phyloP scores from a whole-genome alignment of 495 filamentous ascomycete genomes.

The Penicillium cinerascens region DNA sequence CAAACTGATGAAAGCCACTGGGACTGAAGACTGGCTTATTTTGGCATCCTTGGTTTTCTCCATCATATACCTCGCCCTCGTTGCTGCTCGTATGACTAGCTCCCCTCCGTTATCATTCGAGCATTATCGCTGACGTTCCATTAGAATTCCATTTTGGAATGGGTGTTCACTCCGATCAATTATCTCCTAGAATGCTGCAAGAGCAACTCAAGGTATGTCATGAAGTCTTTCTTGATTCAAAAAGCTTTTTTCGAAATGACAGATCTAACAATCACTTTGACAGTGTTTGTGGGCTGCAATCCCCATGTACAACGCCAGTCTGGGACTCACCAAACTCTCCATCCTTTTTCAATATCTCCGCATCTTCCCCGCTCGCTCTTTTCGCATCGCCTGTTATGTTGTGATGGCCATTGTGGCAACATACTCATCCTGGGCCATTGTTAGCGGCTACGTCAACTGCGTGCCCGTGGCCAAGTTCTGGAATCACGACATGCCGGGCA shows the following conservation, averaged over 20 bases:
- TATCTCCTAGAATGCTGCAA: constrained; percentile 18
- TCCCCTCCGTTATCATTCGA: background rate
- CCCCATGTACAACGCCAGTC: constrained; percentile 41
- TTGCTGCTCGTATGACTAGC: constrained; percentile 31
- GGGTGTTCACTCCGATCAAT: constrained; percentile 21
- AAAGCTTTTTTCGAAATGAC: background rate
- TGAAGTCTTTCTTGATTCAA: background rate
- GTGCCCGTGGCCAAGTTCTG: constrained; percentile 51
- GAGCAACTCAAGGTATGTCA: constrained; percentile 32
- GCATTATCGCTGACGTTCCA: background rate
- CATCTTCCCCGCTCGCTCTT: constrained; percentile 38
- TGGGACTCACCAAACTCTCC: constrained; percentile 43
- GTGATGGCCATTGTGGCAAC: constrained; percentile 34
- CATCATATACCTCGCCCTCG: constrained; percentile 32
- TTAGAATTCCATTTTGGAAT: constrained; percentile 34
- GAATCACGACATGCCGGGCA: constrained; percentile 45
- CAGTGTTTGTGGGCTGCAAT: constrained; percentile 40
- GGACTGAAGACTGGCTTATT: constrained; percentile 39
- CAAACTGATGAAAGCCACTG: constrained; percentile 34
- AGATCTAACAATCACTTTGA: background rate
- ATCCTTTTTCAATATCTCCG: constrained; percentile 49
- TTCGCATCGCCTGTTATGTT: constrained; percentile 31
- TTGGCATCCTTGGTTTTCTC: constrained; percentile 30
- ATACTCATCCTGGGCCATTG: constrained; percentile 37
- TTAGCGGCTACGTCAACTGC: constrained; percentile 50